Percentiles rank a stretch among this genome's conserved stretches.
Evolutionary conservation across 2,329 filamentous ascomycete species (phyloP).

Genomic region (Ilyonectria sp.): DNA sequence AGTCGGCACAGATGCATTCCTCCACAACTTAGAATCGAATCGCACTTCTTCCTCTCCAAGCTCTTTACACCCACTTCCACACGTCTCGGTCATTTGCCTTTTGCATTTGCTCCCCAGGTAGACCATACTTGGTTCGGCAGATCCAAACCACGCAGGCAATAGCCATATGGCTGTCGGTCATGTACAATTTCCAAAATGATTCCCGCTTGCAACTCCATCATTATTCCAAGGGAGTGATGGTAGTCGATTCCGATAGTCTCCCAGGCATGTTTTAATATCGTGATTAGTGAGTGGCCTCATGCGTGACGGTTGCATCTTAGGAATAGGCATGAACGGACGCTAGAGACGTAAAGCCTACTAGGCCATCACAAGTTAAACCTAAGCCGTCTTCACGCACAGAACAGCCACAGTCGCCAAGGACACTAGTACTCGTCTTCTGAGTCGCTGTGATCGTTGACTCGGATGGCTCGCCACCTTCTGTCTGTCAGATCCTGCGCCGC

Average conservation of each 20-base stretch:
- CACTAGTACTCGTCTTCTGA: conserved; percentile 75
- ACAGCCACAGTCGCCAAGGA: conserved; percentile 19
- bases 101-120: not conserved
- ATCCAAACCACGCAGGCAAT: not conserved
- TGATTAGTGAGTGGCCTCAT: not conserved
- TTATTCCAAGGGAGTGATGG: not conserved
- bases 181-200: not conserved
- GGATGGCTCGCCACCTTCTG: conserved; percentile 81
- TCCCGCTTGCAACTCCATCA: not conserved
- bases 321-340: not conserved
- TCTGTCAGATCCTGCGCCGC: conserved; percentile 90
- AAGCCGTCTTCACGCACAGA: not conserved
- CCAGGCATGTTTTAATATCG: not conserved
- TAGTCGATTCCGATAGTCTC: not conserved
- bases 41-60: not conserved
- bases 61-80: not conserved
- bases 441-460: conserved; percentile 83
- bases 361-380: too few species aligned
- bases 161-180: not conserved
- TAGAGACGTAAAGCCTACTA: not conserved
- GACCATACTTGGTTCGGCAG: not conserved
- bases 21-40: not conserved
- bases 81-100: not conserved
- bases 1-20: not conserved
- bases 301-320: not conserved